phyloP scores from a whole-genome alignment of 495 filamentous ascomycete genomes.

The Penicillium chermesinum region DNA sequence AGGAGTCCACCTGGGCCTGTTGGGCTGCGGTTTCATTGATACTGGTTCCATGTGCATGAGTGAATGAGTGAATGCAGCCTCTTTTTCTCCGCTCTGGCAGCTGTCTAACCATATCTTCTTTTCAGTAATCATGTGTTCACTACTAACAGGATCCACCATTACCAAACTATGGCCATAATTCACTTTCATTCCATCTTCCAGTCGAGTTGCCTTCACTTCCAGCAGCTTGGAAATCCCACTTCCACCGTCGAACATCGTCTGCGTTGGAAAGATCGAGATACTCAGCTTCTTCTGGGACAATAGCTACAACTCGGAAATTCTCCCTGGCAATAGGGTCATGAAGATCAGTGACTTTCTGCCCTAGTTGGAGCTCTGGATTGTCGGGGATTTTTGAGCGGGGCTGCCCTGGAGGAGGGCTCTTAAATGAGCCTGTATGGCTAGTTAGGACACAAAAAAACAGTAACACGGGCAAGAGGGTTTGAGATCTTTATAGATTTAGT shows the following conservation, averaged over 20 bases:
- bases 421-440: constrained; percentile 57
- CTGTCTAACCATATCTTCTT: too few relatives aligned
- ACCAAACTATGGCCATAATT: constrained; percentile 69
- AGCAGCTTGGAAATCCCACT: constrained; percentile 50
- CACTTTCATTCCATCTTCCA: constrained; percentile 66
- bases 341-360: constrained; percentile 63
- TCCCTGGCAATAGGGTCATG: constrained; percentile 60
- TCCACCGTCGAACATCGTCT: constrained; percentile 58
- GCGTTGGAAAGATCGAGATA: constrained; percentile 66
- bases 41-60: too few relatives aligned
- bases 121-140: too few relatives aligned
- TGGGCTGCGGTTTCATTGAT: too few relatives aligned
- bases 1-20: too few relatives aligned
- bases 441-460: not conserved
- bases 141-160: too few relatives aligned
- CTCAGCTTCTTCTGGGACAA: constrained; percentile 77
- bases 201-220: constrained; percentile 26
- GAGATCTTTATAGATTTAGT: too few relatives aligned
- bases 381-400: constrained; percentile 43
- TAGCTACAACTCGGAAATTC: constrained; percentile 83
- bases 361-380: constrained; percentile 51
- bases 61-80: too few relatives aligned
- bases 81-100: too few relatives aligned
- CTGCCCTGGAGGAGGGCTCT: constrained; percentile 67
- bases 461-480: too few relatives aligned